Percentiles rank a stretch among this genome's conserved stretches.
Evolutionary conservation across 495 filamentous ascomycete species (phyloP).

Genomic region (Penicillium coffeae): DNA sequence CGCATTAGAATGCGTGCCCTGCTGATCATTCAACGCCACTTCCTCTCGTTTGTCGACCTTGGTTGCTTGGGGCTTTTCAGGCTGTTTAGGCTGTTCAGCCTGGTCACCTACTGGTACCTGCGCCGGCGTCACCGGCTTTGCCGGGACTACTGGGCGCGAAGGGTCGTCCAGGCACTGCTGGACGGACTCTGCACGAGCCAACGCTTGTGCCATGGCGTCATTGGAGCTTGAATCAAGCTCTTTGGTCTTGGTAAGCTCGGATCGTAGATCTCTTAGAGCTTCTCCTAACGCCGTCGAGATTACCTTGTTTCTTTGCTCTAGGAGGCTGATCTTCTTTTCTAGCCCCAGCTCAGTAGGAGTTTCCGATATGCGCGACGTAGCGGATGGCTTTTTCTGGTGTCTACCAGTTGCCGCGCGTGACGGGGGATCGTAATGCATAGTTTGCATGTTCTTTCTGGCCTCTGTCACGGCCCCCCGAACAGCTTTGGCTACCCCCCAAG

Average conservation of each 20-base stretch:
- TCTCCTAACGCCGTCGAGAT: constrained; percentile 70
- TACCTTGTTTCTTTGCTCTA: constrained; percentile 69
- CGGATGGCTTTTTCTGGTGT: constrained; percentile 1
- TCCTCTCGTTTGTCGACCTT: background rate
- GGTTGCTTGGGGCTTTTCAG: constrained; percentile 1
- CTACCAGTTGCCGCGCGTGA: constrained; percentile 9
- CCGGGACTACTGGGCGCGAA: constrained; percentile 39
- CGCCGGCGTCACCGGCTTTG: constrained; percentile 17
- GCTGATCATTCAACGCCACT: constrained; percentile 6
- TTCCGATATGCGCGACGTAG: background rate
- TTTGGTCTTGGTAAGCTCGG: constrained; percentile 43
- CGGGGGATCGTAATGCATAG: constrained; percentile 48
- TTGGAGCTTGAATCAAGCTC: constrained; percentile 42
- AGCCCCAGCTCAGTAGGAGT: constrained; percentile 18
- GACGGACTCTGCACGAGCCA: constrained; percentile 72
- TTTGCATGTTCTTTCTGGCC: constrained; percentile 68
- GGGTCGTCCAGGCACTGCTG: constrained; percentile 72
- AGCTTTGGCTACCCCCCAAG: constrained; percentile 84
- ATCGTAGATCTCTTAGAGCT: constrained; percentile 62
- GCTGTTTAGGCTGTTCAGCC: constrained; percentile 12
- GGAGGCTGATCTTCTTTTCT: constrained; percentile 32
- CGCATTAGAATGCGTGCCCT: constrained; percentile 2
- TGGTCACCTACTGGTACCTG: constrained; percentile 2
- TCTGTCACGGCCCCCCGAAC: constrained; percentile 87
- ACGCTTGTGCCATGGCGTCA: constrained; percentile 42